These are phyloP conservation scores for Monilinia polystroma DNA, from an alignment of 2,329 filamentous ascomycete species.

Conservation along the genomic window DNA sequence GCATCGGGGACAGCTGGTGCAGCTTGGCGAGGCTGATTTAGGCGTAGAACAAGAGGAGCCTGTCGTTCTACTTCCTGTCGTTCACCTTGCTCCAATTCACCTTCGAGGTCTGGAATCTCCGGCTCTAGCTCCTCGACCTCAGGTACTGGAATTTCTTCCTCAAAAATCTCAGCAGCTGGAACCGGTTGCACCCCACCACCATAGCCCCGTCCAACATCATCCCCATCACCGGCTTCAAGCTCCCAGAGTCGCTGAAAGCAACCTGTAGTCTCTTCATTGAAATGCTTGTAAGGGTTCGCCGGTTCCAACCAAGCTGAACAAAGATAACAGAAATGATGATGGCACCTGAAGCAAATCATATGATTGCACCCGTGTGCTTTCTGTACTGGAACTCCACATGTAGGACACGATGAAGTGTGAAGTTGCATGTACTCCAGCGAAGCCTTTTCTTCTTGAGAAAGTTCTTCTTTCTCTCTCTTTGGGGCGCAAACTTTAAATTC, in stretches of 20 bases:
- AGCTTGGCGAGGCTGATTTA: constrained; percentile 35
- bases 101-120: constrained; percentile 27
- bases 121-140: constrained; percentile 23
- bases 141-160: constrained; percentile 16
- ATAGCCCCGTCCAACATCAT: constrained; percentile 38
- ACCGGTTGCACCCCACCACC: constrained; percentile 28
- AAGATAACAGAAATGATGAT: constrained; percentile 92
- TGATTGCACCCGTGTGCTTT: constrained; percentile 96
- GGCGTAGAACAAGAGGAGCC: constrained; percentile 40
- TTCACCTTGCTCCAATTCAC: constrained; percentile 22
- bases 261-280: constrained; percentile 66
- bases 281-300: constrained; percentile 83
- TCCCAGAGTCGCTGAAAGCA: constrained; percentile 93
- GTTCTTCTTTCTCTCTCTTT: constrained; percentile 63
- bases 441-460: constrained; percentile 81
- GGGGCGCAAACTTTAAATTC: constrained; percentile 71
- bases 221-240: constrained; percentile 74
- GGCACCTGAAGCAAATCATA: constrained; percentile 90
- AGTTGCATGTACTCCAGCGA: constrained; percentile 78
- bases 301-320: constrained; percentile 84
- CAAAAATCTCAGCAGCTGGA: constrained; percentile 21
- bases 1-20: constrained; percentile 32
- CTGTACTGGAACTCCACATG: constrained; percentile 78
- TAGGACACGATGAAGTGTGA: constrained; percentile 86
- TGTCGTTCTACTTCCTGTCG: constrained; percentile 35